phyloP scores from a whole-genome alignment of 352 stramenopile species.

The Hyphochytrium catenoides region DNA sequence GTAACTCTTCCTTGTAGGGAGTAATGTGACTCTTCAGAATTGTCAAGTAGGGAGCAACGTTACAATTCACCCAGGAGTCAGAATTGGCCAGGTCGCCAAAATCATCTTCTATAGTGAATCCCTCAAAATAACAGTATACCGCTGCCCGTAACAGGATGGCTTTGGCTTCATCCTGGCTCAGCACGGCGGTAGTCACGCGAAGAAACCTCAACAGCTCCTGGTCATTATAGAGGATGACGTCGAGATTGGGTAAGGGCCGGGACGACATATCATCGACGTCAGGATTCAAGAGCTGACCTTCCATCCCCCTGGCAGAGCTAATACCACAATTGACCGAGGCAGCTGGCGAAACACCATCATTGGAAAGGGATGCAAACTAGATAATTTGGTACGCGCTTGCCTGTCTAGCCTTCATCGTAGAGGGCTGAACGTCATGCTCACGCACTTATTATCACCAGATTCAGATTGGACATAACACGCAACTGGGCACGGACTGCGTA shows the following conservation, averaged over 20 bases:
- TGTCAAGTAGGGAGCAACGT: conserved; percentile 29
- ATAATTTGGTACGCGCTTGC: conserved; percentile 28
- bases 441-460: conserved; percentile 17
- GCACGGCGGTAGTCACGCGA: conserved; percentile 20
- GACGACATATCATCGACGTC: too few relatives aligned
- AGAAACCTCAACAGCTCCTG: conserved; percentile 46
- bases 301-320: conserved; percentile 16
- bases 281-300: too few relatives aligned
- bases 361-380: conserved; percentile 37
- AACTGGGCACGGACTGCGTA: conserved; percentile 35
- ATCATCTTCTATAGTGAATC: conserved; percentile 1
- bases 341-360: conserved; percentile 57
- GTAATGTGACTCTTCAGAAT: conserved; percentile 34
- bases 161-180: conserved; percentile 46
- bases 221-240: conserved; percentile 51
- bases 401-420: not conserved
- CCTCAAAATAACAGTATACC: conserved; percentile 1
- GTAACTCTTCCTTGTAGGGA: conserved; percentile 1
- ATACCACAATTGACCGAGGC: conserved; percentile 45
- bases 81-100: conserved; percentile 26
- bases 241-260: conserved; percentile 38
- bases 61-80: conserved; percentile 33
- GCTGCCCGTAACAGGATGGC: conserved; percentile 19
- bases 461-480: conserved; percentile 59
- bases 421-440: not conserved